Conservation (phyloP, 805 yeast genomes). For the Wickerhamomyces strasburgensis region DNA sequence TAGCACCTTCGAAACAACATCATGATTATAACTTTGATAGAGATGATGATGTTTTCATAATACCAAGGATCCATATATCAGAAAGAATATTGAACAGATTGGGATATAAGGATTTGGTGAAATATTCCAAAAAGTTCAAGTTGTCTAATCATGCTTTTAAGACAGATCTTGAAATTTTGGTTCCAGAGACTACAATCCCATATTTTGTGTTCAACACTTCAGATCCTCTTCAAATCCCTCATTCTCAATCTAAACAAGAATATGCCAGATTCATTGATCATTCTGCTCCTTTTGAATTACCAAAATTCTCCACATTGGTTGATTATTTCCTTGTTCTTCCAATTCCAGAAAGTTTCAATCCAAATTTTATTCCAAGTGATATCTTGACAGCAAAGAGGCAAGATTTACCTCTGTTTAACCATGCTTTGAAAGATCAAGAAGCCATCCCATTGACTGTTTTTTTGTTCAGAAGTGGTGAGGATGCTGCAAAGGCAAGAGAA, state of each 20-base stretch:
- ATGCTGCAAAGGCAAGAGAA: constrained; percentile 9
- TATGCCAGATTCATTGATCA: constrained; percentile 26
- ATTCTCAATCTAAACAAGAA: constrained; percentile 11
- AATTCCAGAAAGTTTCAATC: constrained; percentile 20
- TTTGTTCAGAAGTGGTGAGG: constrained; percentile 27
- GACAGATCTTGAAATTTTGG: constrained; percentile 16
- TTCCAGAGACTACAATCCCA: constrained; percentile 33
- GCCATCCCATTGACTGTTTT: constrained; percentile 35
- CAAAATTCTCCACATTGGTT: constrained; percentile 29
- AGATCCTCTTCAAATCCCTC: constrained; percentile 14
- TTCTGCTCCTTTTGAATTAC: constrained; percentile 37
- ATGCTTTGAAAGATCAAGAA: constrained; percentile 17
- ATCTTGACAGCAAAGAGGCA: constrained; percentile 7
- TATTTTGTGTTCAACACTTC: constrained; percentile 37
- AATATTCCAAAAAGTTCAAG: constrained; percentile 22
- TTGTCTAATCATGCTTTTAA: constrained; percentile 12
- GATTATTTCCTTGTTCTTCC: constrained; percentile 39
- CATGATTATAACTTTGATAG: background rate
- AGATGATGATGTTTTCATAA: constrained; percentile 22
- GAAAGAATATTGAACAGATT: constrained; percentile 20
- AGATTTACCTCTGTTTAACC: constrained; percentile 27
- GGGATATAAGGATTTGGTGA: constrained; percentile 24
- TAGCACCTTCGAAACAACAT: no score
- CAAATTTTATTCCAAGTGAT: constrained; percentile 8
- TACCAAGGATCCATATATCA: constrained; percentile 27